Conservation (phyloP, 1,284 basidiomycete species). For the Malassezia restricta region DNA sequence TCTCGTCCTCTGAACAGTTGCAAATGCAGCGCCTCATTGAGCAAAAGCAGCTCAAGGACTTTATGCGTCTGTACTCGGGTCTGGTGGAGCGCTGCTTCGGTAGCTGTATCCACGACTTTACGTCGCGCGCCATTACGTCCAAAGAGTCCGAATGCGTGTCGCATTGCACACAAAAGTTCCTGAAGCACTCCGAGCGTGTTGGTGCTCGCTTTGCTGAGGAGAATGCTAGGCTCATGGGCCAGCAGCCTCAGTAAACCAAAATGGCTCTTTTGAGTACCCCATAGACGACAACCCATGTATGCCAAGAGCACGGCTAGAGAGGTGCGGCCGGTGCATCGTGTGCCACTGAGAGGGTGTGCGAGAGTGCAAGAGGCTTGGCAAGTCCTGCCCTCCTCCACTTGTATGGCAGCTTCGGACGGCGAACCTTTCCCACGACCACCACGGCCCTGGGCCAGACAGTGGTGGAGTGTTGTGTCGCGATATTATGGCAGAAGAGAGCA, state of each 20-base stretch:
- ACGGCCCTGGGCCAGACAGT: no score
- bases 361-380: no score
- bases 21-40: conserved; percentile 43
- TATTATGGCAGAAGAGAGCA: no score
- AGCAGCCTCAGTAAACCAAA: conserved; percentile 8
- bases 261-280: background rate
- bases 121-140: conserved; percentile 75
- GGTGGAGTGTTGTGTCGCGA: no score
- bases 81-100: conserved; percentile 92
- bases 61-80: conserved; percentile 86
- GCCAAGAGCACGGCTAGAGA: no score
- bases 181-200: conserved; percentile 90
- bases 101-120: conserved; percentile 90
- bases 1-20: conserved; percentile 37
- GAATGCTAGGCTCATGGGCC: conserved; percentile 21
- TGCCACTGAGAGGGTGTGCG: no score
- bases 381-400: no score
- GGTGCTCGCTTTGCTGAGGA: conserved; percentile 63
- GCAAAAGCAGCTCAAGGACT: conserved; percentile 82
- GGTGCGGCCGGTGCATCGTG: no score
- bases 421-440: no score
- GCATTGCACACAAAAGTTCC: conserved; percentile 75
- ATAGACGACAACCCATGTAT: no score
- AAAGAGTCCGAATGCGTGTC: conserved; percentile 63
- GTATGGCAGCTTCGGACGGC: no score